Evolutionary conservation across 768 basidiomycete species (phyloP).

Genomic region (Russula compacta): DNA sequence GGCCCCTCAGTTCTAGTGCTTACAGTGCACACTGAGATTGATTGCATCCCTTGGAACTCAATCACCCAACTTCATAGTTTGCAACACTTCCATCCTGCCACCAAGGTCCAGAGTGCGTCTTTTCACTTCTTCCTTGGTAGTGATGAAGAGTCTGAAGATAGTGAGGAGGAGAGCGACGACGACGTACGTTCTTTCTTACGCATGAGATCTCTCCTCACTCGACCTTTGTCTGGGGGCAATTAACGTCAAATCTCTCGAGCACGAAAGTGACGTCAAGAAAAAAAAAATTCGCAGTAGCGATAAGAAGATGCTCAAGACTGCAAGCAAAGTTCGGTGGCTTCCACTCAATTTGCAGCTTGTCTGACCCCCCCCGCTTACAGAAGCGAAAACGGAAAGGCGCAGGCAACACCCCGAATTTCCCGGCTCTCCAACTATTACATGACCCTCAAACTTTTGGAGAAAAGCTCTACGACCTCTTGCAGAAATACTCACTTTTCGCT

Average conservation of each 20-base stretch:
- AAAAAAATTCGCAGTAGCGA: conserved; percentile 66
- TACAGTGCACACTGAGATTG: no score
- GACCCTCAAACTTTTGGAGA: conserved; percentile 96
- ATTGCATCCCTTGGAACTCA: no score
- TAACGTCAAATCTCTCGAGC: conserved; percentile 69
- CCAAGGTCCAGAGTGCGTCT: conserved; percentile 91
- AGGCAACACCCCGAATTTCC: conserved; percentile 58
- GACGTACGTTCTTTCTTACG: conserved; percentile 30
- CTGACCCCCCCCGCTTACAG: conserved; percentile 27
- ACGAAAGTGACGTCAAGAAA: conserved; percentile 88
- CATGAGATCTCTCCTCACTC: conserved; percentile 10
- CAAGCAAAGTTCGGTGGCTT: conserved; percentile 51
- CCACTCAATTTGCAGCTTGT: not conserved
- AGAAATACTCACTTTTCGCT: conserved; percentile 94
- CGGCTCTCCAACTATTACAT: conserved; percentile 84
- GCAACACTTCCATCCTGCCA: conserved; percentile 87
- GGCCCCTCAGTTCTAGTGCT: no score
- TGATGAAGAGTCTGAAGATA: conserved; percentile 66
- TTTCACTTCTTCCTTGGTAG: conserved; percentile 92
- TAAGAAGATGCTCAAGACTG: conserved; percentile 63
- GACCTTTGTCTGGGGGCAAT: conserved; percentile 32
- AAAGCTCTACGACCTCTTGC: conserved; percentile 79
- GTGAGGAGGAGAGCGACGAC: conserved; percentile 56
- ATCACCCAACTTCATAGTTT: no score
- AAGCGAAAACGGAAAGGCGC: conserved; percentile 24